Conservation (phyloP, 768 basidiomycete genomes). For the Tylopilus felleus region DNA sequence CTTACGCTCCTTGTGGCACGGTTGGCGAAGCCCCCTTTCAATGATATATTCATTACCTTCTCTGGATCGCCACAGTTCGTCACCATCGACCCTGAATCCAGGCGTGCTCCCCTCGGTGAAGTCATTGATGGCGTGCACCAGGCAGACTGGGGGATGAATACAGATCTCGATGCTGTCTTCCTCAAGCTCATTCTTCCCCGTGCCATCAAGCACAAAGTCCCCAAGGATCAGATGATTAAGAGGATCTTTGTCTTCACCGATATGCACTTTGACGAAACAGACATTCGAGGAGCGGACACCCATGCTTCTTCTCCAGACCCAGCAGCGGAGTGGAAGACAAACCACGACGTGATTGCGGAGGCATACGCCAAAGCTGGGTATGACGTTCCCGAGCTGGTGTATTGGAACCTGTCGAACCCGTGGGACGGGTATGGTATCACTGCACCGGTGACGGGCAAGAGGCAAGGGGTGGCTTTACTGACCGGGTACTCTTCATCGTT, state of each 20-base stretch:
- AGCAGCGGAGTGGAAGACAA: constrained; percentile 51
- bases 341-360: constrained; percentile 52
- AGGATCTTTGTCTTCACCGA: too few relatives aligned
- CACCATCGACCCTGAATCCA: constrained; percentile 40
- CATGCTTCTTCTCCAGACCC: not conserved
- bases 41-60: constrained; percentile 68
- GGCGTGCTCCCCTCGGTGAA: constrained; percentile 29
- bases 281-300: not conserved
- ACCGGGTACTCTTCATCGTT: constrained; percentile 67
- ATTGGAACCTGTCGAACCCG: constrained; percentile 54
- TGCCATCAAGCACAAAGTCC: too few relatives aligned
- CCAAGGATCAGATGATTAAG: too few relatives aligned
- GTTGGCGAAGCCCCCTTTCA: constrained; percentile 62
- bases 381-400: constrained; percentile 72
- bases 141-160: too few relatives aligned
- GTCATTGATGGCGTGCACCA: too few relatives aligned
- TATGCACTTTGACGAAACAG: constrained; percentile 32
- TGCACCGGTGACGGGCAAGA: constrained; percentile 48
- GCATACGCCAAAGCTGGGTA: constrained; percentile 63
- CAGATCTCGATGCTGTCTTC: too few relatives aligned
- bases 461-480: constrained; percentile 63
- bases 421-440: constrained; percentile 23
- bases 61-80: constrained; percentile 49
- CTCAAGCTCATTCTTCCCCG: too few relatives aligned
- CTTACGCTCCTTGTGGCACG: constrained; percentile 65